Evolutionary conservation across 2,329 filamentous ascomycete species (phyloP), one percentile per base, ranked within the genome.

Genomic region (Penicillium sclerotigenum): DNA sequence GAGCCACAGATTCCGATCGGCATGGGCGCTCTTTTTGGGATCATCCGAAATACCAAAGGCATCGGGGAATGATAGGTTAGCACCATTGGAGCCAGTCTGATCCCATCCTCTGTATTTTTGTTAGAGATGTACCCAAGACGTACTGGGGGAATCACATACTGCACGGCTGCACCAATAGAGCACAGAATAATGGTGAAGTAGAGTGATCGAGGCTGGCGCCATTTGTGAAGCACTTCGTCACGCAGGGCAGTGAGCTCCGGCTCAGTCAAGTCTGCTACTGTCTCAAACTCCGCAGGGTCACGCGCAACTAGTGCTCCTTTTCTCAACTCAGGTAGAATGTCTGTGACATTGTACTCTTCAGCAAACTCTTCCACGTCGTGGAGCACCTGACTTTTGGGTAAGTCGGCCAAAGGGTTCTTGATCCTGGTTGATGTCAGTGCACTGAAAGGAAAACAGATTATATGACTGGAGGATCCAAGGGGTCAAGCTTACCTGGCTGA

Each of bases 131-230:
- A 58, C 46, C 4, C 11, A 11, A 14, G 22, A 11, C 9, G 7
- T 22, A 9, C 10, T 26, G 13, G 20, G 24, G 5, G 5, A 20
- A 14, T 5, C 6, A 72, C 77, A 57, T 68, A 74, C 72, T 83
- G 80, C 0, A 81, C 77, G 9, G 79, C 79, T 48, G 80, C 79
- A 40, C 77, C 80, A 42, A 83, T 74, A 1, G 79, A 81, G 63
- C 79, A 81, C 16, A 81, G 72, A 38, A 79, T 74, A 59, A 83
- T 79, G 9, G 78, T 80, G 54, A 78, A 75, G 64, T 81, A 82
- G 8, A 83, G 70, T 14, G 74, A 58, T 43, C 58, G 61, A 3
- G 81, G 79, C 58, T 82, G 80, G 11, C 73, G 73, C 80, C 80
- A 82, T 56, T 78, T 77, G 61, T 81, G 77, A 18, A 71, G 65